A percentile compares a stretch with the other conserved stretches of the same genome.
These are phyloP conservation scores for Rhexocercosporidium sp. DNA, from an alignment of 2,329 filamentous ascomycete species.

Conservation along the genomic window DNA sequence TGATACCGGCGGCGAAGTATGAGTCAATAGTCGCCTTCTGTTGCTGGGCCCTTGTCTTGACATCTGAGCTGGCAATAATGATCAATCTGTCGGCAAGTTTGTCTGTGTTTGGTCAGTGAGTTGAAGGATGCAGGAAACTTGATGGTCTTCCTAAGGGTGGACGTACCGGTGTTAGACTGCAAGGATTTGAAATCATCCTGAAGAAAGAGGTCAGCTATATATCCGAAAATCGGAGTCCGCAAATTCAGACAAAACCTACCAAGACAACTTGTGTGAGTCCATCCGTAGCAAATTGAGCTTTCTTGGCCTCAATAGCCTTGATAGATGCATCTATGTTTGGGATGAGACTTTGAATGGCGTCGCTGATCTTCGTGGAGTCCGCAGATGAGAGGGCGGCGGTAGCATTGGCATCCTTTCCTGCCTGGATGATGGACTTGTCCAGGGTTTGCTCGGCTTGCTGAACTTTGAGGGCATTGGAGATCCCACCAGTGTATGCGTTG, in stretches of 20 bases:
- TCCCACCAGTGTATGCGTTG: not conserved
- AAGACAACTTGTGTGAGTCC: not conserved
- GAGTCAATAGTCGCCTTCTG: not conserved
- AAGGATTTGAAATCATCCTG: not conserved
- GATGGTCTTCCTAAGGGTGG: too few species aligned
- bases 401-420: not conserved
- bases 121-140: not conserved
- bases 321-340: not conserved
- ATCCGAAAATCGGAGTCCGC: not conserved
- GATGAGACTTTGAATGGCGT: not conserved
- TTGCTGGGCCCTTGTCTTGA: not conserved
- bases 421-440: not conserved
- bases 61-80: not conserved
- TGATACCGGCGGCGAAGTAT: not conserved
- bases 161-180: not conserved
- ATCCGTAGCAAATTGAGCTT: not conserved
- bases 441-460: not conserved
- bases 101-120: not conserved
- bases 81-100: slow-evolving; percentile 1
- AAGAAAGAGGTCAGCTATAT: not conserved
- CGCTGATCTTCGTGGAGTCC: not conserved
- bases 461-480: not conserved
- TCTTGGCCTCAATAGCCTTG: not conserved
- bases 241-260: not conserved
- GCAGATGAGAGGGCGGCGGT: not conserved